Evolutionary conservation across 1,284 basidiomycete species (phyloP).

Genomic region (Agaricales sp.): DNA sequence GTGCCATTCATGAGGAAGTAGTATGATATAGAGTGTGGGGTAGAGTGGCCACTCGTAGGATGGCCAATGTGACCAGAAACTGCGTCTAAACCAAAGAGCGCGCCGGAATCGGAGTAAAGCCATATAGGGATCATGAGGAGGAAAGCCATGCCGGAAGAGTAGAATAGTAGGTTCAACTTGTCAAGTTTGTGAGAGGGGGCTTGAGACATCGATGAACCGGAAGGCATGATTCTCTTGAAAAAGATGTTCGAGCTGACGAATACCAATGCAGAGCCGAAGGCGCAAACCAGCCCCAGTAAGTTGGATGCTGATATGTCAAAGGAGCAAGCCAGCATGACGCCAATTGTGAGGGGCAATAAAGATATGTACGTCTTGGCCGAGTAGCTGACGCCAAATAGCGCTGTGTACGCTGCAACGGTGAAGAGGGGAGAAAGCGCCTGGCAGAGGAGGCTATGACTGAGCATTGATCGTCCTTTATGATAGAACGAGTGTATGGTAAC

Average conservation of each 20-base stretch:
- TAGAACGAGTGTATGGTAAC: slow-evolving; percentile 14
- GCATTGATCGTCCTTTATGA: background rate
- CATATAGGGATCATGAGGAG: slow-evolving; percentile 92
- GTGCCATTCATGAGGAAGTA: slow-evolving; percentile 89
- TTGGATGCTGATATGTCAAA: slow-evolving; percentile 87
- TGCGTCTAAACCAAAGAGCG: slow-evolving; percentile 39
- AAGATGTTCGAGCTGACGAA: slow-evolving; percentile 99
- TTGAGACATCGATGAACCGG: slow-evolving; percentile 31
- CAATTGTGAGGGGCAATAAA: slow-evolving; percentile 87
- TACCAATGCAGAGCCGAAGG: slow-evolving; percentile 89
- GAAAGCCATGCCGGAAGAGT: slow-evolving; percentile 92
- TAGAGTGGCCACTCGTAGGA: slow-evolving; percentile 34
- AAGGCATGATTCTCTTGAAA: slow-evolving; percentile 97
- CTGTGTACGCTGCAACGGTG: slow-evolving; percentile 90
- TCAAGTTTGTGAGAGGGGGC: slow-evolving; percentile 72
- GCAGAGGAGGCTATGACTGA: slow-evolving; percentile 6
- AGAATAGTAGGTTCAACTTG: slow-evolving; percentile 94
- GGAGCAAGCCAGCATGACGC: slow-evolving; percentile 96
- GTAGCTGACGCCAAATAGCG: slow-evolving; percentile 90
- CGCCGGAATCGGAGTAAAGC: slow-evolving; percentile 76
- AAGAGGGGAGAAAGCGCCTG: slow-evolving; percentile 95
- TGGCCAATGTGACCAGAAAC: slow-evolving; percentile 34
- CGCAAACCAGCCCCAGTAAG: slow-evolving; percentile 75
- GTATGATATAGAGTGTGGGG: slow-evolving; percentile 50
- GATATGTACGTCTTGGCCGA: slow-evolving; percentile 88